Evolutionary conservation across 148 eudicot genomes (phyloP).

Genomic region (Nyssa sinensis): DNA sequence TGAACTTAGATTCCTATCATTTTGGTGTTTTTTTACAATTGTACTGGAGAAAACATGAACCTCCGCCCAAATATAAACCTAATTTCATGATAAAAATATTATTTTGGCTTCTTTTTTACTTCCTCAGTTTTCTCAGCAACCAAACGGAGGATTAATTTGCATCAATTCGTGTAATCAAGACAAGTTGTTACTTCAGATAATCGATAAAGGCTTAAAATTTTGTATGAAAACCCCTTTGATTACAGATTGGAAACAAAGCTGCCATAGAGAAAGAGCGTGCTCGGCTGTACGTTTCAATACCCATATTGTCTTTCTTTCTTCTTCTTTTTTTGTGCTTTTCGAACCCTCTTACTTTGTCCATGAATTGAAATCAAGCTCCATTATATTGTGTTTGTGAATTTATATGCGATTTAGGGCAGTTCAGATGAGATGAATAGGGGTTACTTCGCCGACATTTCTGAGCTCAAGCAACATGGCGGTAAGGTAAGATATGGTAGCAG

Average conservation of each 20-base stretch:
- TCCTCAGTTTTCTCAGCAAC: no score
- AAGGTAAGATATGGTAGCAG: slow-evolving; percentile 48
- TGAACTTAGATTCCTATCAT: background rate
- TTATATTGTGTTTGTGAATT: slow-evolving; percentile 17
- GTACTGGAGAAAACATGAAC: background rate
- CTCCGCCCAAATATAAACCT: no score
- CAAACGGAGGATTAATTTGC: background rate
- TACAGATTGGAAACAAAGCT: slow-evolving; percentile 76
- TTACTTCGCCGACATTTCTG: slow-evolving; percentile 87
- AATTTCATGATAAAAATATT: no score
- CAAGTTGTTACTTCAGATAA: background rate
- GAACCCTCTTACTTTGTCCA: no score
- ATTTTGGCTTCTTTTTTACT: background rate
- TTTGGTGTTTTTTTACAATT: background rate
- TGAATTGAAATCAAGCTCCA: slow-evolving; percentile 15
- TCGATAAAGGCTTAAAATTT: background rate
- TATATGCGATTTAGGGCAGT: slow-evolving; percentile 70
- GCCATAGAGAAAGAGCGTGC: slow-evolving; percentile 92
- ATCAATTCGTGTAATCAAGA: background rate
- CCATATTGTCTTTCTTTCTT: background rate
- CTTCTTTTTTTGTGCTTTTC: background rate
- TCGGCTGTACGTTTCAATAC: slow-evolving; percentile 61
- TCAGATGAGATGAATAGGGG: slow-evolving; percentile 96
- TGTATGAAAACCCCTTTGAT: slow-evolving; percentile 12
- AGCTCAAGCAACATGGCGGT: slow-evolving; percentile 83